phyloP scores from a whole-genome alignment of 106 monocot genomes.

The Alisma plantagoaquatica region DNA sequence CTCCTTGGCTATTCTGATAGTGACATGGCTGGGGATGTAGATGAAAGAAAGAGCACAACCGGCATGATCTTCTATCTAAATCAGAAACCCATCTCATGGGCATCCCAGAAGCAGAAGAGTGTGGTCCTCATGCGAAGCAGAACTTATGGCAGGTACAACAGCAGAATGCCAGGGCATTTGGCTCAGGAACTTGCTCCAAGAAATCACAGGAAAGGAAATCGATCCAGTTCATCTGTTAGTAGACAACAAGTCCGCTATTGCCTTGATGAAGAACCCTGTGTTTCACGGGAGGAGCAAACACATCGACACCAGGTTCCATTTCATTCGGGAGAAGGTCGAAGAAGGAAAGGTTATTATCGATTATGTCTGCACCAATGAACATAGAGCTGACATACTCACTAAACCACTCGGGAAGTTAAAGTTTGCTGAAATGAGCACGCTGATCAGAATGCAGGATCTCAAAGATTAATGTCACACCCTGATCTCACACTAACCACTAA shows the following conservation, averaged over 20 bases:
- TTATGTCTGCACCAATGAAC: background rate
- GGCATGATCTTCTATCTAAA: background rate
- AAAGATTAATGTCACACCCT: too few relatives aligned
- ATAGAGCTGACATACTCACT: background rate
- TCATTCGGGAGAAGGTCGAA: background rate
- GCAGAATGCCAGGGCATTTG: background rate
- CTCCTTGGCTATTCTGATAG: background rate
- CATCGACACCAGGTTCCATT: background rate
- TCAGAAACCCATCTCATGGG: conserved; percentile 1
- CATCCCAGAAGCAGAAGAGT: conserved; percentile 1
- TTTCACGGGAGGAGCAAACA: background rate
- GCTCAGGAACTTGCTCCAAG: background rate
- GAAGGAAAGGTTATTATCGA: background rate
- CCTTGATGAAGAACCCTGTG: conserved; percentile 1
- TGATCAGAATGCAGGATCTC: too few relatives aligned
- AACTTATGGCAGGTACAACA: background rate
- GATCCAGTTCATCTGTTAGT: background rate
- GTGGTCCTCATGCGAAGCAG: conserved; percentile 2
- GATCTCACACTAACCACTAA: too few relatives aligned
- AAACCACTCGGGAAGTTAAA: too few relatives aligned
- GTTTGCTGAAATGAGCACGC: too few relatives aligned
- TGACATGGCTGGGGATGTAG: background rate
- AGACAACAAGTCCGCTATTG: conserved; percentile 1
- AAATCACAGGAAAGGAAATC: background rate
- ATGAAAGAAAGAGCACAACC: background rate